A percentile compares a stretch with the other conserved stretches of the same genome.
Evolutionary conservation across 352 stramenopile genomes (phyloP).

Genomic region (Globisporangium spinosum): DNA sequence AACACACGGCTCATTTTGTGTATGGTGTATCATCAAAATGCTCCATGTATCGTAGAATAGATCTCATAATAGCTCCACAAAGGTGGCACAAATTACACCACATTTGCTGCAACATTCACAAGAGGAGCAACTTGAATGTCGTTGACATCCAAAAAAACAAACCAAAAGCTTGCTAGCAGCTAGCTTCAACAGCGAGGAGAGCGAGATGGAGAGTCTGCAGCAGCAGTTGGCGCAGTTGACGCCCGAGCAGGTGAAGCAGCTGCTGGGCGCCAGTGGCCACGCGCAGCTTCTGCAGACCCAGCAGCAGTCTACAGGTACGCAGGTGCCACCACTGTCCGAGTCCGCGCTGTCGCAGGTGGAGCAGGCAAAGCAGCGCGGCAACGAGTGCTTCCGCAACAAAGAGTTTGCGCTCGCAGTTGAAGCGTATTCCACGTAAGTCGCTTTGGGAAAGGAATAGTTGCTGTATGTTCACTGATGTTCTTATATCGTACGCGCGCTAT

Average conservation of each 20-base stretch:
- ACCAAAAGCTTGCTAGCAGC: neutral
- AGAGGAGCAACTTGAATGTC: neutral
- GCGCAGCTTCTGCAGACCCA: slow-evolving; percentile 25
- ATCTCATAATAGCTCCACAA: neutral
- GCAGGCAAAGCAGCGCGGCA: slow-evolving; percentile 44
- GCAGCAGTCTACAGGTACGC: neutral
- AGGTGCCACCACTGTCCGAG: neutral
- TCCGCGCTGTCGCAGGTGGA: slow-evolving; percentile 14
- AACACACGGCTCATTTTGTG: neutral
- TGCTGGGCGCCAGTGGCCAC: slow-evolving; percentile 31
- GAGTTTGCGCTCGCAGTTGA: slow-evolving; percentile 32
- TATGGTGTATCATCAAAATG: neutral
- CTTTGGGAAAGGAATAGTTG: neutral
- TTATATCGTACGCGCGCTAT: neutral
- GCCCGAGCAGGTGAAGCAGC: slow-evolving; percentile 26
- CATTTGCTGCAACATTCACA: slow-evolving; percentile 1
- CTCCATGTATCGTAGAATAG: no score
- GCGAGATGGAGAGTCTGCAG: slow-evolving; percentile 27
- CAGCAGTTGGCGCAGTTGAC: slow-evolving; percentile 27
- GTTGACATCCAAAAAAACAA: neutral
- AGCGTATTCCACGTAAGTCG: slow-evolving; percentile 42
- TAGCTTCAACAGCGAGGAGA: neutral
- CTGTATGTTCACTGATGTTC: neutral
- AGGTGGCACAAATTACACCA: neutral
- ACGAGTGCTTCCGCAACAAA: slow-evolving; percentile 44